These are phyloP conservation scores for Begonia fuchsioides DNA, from an alignment of 306 rosid species.

Conservation along the genomic window DNA sequence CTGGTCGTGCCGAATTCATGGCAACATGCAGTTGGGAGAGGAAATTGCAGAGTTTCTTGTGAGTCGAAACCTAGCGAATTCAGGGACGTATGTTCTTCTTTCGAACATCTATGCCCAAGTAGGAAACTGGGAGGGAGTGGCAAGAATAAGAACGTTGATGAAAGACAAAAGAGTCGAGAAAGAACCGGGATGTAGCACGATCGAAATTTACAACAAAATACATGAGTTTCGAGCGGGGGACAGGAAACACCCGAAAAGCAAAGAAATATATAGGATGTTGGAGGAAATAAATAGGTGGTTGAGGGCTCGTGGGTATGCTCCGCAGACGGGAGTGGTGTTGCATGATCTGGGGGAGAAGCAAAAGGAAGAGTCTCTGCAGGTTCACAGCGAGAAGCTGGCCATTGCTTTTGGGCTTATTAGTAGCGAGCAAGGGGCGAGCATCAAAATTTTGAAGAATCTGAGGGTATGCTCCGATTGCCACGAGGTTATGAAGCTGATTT, in stretches of 20 bases:
- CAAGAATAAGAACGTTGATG: conserved; percentile 58
- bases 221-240: conserved; percentile 83
- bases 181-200: conserved; percentile 78
- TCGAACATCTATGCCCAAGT: conserved; percentile 65
- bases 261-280: conserved; percentile 43
- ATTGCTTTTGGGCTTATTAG: conserved; percentile 74
- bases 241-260: conserved; percentile 44
- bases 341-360: conserved; percentile 59
- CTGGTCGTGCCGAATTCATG: conserved; percentile 68
- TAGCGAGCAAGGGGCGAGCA: conserved; percentile 36
- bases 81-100: conserved; percentile 70
- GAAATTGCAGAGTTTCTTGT: conserved; percentile 56
- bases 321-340: conserved; percentile 42
- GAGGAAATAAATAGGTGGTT: conserved; percentile 58
- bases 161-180: conserved; percentile 52
- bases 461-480: conserved; percentile 74
- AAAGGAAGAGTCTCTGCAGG: conserved; percentile 55
- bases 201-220: conserved; percentile 50
- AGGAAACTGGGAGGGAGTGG: conserved; percentile 64
- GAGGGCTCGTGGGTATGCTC: conserved; percentile 37
- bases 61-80: conserved; percentile 36
- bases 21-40: conserved; percentile 42
- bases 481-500: conserved; percentile 53
- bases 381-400: conserved; percentile 80
- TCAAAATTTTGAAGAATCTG: conserved; percentile 69